Evolutionary conservation across 352 stramenopile species (phyloP).

Genomic region (Blastocystis sp.): DNA sequence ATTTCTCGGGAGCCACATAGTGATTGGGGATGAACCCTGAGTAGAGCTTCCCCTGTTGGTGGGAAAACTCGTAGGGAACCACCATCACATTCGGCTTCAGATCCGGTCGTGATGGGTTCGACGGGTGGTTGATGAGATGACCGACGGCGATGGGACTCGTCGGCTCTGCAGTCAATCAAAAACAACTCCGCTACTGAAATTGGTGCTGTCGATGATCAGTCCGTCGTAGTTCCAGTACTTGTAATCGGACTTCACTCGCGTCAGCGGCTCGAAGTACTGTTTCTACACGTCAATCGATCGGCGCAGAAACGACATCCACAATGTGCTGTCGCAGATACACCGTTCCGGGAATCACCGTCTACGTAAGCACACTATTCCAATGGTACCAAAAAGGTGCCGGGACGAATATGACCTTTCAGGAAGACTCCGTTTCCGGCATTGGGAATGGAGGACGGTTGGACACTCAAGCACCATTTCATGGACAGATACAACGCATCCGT

Average conservation of each 20-base stretch:
- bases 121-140: constrained; percentile 37
- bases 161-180: not conserved
- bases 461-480: constrained; percentile 23
- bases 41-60: not conserved
- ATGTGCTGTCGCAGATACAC: constrained; percentile 46
- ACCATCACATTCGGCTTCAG: constrained; percentile 52
- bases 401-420: constrained; percentile 33
- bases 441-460: not conserved
- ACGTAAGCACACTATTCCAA: not conserved
- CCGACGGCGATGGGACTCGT: not conserved
- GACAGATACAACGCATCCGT: not conserved
- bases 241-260: constrained; percentile 19
- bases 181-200: not conserved
- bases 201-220: constrained; percentile 39
- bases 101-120: not conserved
- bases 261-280: constrained; percentile 30
- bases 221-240: constrained; percentile 53
- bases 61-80: constrained; percentile 28
- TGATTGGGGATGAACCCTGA: not conserved
- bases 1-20: constrained; percentile 31
- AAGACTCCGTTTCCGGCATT: constrained; percentile 16
- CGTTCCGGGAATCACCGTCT: constrained; percentile 34
- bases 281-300: not conserved
- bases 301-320: not conserved
- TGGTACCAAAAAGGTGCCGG: not conserved